Percentiles rank a stretch among this genome's conserved stretches.
phyloP scores from a whole-genome alignment of 1,139 yeast genomes.

The Saccharomyces pastorianus region DNA sequence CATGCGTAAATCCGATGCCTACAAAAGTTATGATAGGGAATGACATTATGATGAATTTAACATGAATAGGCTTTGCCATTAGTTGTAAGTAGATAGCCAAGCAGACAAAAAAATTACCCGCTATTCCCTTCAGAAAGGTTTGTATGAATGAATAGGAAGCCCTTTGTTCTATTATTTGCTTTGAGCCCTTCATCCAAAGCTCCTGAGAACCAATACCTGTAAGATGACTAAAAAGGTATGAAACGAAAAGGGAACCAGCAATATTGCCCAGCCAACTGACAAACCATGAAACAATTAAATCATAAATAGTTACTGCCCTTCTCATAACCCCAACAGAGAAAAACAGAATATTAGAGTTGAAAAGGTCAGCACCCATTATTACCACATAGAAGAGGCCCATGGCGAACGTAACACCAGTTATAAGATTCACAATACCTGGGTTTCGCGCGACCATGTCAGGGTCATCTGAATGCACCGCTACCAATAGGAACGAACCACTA shows the following conservation, averaged over 20 bases:
- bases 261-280: constrained; percentile 61
- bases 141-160: constrained; percentile 44
- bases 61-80: constrained; percentile 75
- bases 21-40: constrained; percentile 71
- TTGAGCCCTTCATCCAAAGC: constrained; percentile 41
- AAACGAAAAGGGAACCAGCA: constrained; percentile 55
- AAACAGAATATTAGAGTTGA: constrained; percentile 62
- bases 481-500: constrained; percentile 65
- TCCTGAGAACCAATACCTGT: constrained; percentile 41
- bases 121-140: constrained; percentile 56
- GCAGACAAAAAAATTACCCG: constrained; percentile 70
- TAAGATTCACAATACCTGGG: constrained; percentile 46
- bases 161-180: constrained; percentile 41
- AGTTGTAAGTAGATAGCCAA: constrained; percentile 68
- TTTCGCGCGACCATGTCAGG: constrained; percentile 37
- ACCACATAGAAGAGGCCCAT: constrained; percentile 69
- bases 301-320: constrained; percentile 59
- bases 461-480: constrained; percentile 47
- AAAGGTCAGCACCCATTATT: constrained; percentile 63
- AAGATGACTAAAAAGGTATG: constrained; percentile 52
- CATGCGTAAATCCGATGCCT: constrained; percentile 65
- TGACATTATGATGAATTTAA: constrained; percentile 54
- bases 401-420: constrained; percentile 55
- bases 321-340: constrained; percentile 60
- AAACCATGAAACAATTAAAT: constrained; percentile 57